phyloP scores from a whole-genome alignment of 768 basidiomycete species.

The Antrodiella citrinella region DNA sequence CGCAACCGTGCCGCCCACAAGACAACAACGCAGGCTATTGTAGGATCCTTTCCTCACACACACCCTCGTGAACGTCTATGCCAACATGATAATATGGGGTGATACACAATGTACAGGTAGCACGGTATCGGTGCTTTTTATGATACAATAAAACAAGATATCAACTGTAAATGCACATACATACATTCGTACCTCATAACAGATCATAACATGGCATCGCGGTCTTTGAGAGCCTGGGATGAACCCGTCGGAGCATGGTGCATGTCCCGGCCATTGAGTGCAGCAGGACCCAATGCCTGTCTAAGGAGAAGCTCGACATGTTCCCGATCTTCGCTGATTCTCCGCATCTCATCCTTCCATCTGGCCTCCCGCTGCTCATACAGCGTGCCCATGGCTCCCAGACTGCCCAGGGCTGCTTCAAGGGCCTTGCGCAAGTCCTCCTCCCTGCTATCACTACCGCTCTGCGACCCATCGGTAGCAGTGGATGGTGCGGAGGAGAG shows the following conservation, averaged over 20 bases:
- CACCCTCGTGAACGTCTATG: no score
- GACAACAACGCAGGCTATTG: no score
- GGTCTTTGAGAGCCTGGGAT: no score
- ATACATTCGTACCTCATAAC: not conserved
- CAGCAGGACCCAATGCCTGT: slow-evolving; percentile 43
- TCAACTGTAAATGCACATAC: not conserved
- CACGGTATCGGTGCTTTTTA: not conserved
- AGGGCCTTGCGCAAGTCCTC: slow-evolving; percentile 62
- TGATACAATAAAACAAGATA: not conserved
- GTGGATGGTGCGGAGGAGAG: slow-evolving; percentile 28
- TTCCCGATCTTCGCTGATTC: slow-evolving; percentile 59
- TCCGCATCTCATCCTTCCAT: slow-evolving; percentile 54
- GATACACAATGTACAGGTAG: not conserved
- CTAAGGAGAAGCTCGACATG: slow-evolving; percentile 54
- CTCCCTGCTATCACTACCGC: slow-evolving; percentile 45
- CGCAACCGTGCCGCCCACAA: no score
- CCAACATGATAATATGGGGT: no score
- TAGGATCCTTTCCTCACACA: no score
- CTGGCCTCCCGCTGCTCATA: slow-evolving; percentile 63
- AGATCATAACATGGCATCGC: no score
- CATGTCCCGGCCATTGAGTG: slow-evolving; percentile 8
- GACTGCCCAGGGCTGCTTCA: slow-evolving; percentile 58
- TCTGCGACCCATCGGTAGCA: slow-evolving; percentile 49
- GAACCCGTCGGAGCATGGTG: slow-evolving; percentile 2
- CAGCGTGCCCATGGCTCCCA: slow-evolving; percentile 52